Conservation (phyloP, 192 early-diverging fungal species). For the Entomortierella chlamydospora region DNA sequence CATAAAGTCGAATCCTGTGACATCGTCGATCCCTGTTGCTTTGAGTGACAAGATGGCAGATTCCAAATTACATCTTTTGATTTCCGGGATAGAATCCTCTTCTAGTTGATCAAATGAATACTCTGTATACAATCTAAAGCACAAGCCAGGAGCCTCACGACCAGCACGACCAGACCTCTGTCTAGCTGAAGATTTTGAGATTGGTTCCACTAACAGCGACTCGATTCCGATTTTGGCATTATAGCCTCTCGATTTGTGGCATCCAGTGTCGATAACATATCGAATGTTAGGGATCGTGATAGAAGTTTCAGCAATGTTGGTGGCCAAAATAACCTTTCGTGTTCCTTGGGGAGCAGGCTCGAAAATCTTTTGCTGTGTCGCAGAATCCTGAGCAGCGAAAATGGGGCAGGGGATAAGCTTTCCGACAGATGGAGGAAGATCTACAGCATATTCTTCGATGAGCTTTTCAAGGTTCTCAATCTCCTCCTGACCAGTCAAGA, state of each 20-base stretch:
- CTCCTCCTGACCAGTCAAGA: slow-evolving; percentile 94
- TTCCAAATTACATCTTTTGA: slow-evolving; percentile 91
- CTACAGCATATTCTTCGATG: slow-evolving; percentile 75
- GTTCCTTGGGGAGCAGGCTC: slow-evolving; percentile 84
- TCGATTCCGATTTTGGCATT: slow-evolving; percentile 93
- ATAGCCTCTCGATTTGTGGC: slow-evolving; percentile 91
- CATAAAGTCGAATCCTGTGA: slow-evolving; percentile 95
- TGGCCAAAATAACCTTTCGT: slow-evolving; percentile 94
- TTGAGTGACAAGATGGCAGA: slow-evolving; percentile 89
- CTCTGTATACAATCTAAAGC: slow-evolving; percentile 95
- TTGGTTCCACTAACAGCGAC: slow-evolving; percentile 85
- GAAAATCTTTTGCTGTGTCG: slow-evolving; percentile 92
- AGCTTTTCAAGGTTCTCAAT: slow-evolving; percentile 92
- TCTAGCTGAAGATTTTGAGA: slow-evolving; percentile 91
- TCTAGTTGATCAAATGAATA: slow-evolving; percentile 77
- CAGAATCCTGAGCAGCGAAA: slow-evolving; percentile 91
- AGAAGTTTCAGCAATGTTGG: slow-evolving; percentile 98
- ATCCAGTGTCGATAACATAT: slow-evolving; percentile 94
- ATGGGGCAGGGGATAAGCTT: slow-evolving; percentile 86
- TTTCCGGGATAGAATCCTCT: slow-evolving; percentile 91
- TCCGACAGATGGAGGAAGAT: slow-evolving; percentile 65
- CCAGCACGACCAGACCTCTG: slow-evolving; percentile 97
- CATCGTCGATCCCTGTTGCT: slow-evolving; percentile 90
- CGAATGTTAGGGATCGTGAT: slow-evolving; percentile 95
- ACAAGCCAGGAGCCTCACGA: slow-evolving; percentile 90